phyloP scores from a whole-genome alignment of 2,329 filamentous ascomycete genomes.

The Scytalidium lignicola region DNA sequence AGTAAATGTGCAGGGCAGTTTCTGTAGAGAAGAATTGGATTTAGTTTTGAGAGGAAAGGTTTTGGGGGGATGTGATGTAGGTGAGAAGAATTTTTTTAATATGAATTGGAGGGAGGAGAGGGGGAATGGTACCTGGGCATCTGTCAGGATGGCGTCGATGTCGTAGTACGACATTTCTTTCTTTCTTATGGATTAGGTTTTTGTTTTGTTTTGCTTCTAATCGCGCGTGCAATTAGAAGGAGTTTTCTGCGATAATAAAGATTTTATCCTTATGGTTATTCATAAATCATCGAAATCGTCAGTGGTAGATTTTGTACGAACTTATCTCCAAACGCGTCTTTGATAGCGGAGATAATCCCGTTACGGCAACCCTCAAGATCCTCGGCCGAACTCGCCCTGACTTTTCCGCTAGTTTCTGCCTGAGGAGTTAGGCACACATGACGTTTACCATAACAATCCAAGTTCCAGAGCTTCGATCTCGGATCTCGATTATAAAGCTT shows the following conservation, averaged over 20 bases:
- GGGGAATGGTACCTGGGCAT: conserved; percentile 60
- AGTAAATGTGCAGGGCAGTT: conserved; percentile 91
- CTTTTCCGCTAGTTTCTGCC: neutral
- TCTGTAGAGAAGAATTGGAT: conserved; percentile 45
- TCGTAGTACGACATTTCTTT: conserved; percentile 71
- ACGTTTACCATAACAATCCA: neutral
- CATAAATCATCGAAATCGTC: too few species aligned
- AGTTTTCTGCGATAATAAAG: too few species aligned
- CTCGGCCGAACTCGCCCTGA: neutral
- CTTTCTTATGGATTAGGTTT: too few species aligned
- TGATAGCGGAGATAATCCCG: neutral
- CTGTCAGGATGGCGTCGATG: conserved; percentile 77
- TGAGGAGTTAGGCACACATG: neutral
- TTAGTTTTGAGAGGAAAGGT: neutral
- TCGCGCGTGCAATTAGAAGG: too few species aligned
- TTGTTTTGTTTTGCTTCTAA: too few species aligned
- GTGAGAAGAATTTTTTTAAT: neutral
- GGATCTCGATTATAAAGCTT: neutral
- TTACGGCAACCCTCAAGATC: neutral
- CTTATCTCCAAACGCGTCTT: neutral
- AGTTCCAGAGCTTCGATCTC: neutral
- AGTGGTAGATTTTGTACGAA: neutral
- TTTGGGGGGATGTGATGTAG: too few species aligned
- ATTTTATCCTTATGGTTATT: too few species aligned
- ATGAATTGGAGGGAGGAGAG: neutral